Base-by-base conservation (phyloP, 2,329 filamentous ascomycete genomes). In the Eurotiales sp. region DNA sequence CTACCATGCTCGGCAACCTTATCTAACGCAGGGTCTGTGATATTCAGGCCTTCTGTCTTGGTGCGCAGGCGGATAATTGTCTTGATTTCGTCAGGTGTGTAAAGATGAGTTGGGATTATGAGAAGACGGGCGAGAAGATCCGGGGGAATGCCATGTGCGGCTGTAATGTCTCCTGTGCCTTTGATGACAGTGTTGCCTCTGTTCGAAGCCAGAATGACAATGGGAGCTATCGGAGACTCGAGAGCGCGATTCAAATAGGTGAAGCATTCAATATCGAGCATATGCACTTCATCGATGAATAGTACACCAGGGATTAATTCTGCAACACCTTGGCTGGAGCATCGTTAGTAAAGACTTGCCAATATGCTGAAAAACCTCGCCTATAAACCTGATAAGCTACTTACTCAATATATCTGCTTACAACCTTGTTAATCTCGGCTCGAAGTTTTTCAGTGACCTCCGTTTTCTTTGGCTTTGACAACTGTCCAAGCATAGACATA, bases 401-500 rank as follows among this genome's bases (percentile, higher is more conserved):
- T 53, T 49, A 53, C 51, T 97, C 93, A 61, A 99, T 99, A 74
- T 97, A 99, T 72, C 92, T 90, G 79, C 90, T 96, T 60, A 99
- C 93, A 25, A 99, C 92, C 77, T 97, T 97, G 82, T 99, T 96
- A 77, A 99, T 97, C 76, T 99, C 93, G 51, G 83, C 78, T 55
- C 93, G 84, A 65, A 99, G 77, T 77, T 99, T 99, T 73, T 99
- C 93, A 25, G 93, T 99, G 65, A 99, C 97, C 71, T 99, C 93
- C 5, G 93, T 99, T 85, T 96, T 96, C 78, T 95, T 95, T 56
- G 93, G 93, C 81, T 97, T 97, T 90, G 97, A 96, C 65, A 99
- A 76, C 73, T 99, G 93, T 63, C 93, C 93, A 92, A 99, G 97
- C 93, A 99, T 97, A 77, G 91, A 96, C 91, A 99, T 97, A 59